phyloP scores from a whole-genome alignment of 2,329 filamentous ascomycete species.

The Talaromyces funiculosus region DNA sequence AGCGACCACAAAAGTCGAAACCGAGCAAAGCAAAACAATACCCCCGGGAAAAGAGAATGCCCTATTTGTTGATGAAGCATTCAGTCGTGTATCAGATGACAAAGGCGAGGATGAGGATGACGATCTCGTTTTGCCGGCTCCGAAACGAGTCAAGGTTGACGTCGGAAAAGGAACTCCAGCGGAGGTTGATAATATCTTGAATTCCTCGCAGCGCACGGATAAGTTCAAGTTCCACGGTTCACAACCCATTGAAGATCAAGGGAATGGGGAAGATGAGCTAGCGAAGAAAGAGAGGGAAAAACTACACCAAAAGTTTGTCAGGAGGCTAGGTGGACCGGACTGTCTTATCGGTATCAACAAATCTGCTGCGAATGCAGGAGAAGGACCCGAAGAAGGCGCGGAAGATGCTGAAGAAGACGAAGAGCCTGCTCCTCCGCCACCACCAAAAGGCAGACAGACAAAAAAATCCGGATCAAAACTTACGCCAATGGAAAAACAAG shows the following conservation, averaged over 20 bases:
- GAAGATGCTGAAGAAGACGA: slow-evolving; percentile 57
- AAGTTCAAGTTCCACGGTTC: slow-evolving; percentile 56
- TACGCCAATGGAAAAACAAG: slow-evolving; percentile 89
- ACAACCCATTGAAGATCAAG: slow-evolving; percentile 30
- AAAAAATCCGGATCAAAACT: slow-evolving; percentile 79
- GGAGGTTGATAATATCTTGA: slow-evolving; percentile 9
- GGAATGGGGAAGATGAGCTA: slow-evolving; percentile 44
- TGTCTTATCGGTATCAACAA: slow-evolving; percentile 65
- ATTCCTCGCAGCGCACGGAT: slow-evolving; percentile 45
- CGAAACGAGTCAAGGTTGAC: slow-evolving; percentile 36
- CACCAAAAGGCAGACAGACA: slow-evolving; percentile 44
- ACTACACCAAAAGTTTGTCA: slow-evolving; percentile 78
- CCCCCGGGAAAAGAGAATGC: slow-evolving; percentile 12
- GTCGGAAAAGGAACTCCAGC: slow-evolving; percentile 13
- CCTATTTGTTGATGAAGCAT: slow-evolving; percentile 14
- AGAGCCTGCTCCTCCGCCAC: slow-evolving; percentile 37
- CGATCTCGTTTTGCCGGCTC: slow-evolving; percentile 35
- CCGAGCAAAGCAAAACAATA: slow-evolving; percentile 5
- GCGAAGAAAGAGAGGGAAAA: slow-evolving; percentile 59
- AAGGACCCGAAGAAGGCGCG: slow-evolving; percentile 46
- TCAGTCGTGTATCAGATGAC: slow-evolving; percentile 17
- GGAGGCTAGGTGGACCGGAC: slow-evolving; percentile 81
- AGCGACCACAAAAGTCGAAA: slow-evolving; percentile 7
- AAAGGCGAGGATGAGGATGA: slow-evolving; percentile 37
- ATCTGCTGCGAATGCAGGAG: slow-evolving; percentile 51